Conservation (phyloP, 768 basidiomycete genomes). For the Sistotremastrum niveocremeum region DNA sequence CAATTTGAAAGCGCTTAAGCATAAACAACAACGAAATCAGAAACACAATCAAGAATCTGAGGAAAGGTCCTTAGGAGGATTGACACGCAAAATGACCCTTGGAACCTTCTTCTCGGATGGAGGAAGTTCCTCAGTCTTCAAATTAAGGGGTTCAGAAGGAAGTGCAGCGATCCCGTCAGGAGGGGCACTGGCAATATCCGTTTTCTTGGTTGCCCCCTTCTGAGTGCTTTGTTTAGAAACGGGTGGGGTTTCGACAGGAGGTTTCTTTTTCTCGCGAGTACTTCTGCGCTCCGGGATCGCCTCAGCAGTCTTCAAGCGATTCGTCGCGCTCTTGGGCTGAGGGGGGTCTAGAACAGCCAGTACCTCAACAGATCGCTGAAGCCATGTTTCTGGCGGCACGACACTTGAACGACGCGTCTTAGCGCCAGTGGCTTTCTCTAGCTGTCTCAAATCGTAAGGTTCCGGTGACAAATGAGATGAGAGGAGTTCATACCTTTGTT, state of each 20-base stretch:
- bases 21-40: too few species aligned
- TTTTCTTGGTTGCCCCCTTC: background rate
- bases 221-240: conserved; percentile 2
- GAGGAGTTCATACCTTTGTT: conserved; percentile 29
- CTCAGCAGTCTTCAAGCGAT: too few species aligned
- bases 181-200: background rate
- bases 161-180: background rate
- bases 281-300: too few species aligned
- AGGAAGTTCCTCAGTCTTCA: too few species aligned
- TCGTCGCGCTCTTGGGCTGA: too few species aligned
- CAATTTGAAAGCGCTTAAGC: too few species aligned
- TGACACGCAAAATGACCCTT: conserved; percentile 29
- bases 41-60: too few species aligned
- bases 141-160: background rate
- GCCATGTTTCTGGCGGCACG: conserved; percentile 34
- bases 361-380: conserved; percentile 39
- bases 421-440: conserved; percentile 38
- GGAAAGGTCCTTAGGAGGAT: background rate
- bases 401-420: conserved; percentile 9
- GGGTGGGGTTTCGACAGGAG: too few species aligned
- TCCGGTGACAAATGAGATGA: background rate
- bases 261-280: too few species aligned
- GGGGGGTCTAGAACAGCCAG: conserved; percentile 25
- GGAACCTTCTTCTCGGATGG: conserved; percentile 31
- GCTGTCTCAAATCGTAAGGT: conserved; percentile 22